Base-by-base conservation (phyloP, 2,329 filamentous ascomycete species). In the Sporothrix protearum region DNA sequence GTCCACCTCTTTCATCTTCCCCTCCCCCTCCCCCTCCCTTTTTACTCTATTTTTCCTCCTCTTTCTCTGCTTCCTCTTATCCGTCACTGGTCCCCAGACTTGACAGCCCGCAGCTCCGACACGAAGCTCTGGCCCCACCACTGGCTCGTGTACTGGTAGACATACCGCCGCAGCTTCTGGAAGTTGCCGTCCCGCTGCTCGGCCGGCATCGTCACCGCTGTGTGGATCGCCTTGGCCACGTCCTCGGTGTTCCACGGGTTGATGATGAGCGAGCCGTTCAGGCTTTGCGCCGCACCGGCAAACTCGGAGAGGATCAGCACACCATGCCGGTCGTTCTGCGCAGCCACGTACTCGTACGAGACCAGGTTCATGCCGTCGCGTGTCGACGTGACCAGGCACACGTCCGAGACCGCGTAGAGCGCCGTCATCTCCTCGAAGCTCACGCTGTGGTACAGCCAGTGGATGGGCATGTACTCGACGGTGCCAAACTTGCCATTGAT, bases 241-340 rank as follows among this genome's bases (percentile, higher is more conserved):
- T 98, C 95, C 79, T 97, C 94, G 0, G 94, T 97, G 80, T 98
- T 98, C 96, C 96, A 99, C 0, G 96, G 96, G 81, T 99, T 99
- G 78, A 98, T 93, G 70, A 98, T 94, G 68, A 98, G 85, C 76
- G 92, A 94, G 73, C 95, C 95, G 76, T 97, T 97, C 72, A 99
- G 86, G 74, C 92, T 96, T 81, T 98, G 96, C 0, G 96, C 95
- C 8, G 96, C 96, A 57, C 96, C 96, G 0, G 96, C 94, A 79
- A 99, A 98, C 80, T 99, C 96, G 64, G 94, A 97, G 42, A 99
- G 88, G 71, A 99, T 94, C 88, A 99, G 91, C 73, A 93, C 91
- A 72, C 96, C 96, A 79, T 98, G 93, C 68, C 93, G 91, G 78
- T 96, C 90, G 76, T 92, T 88, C 79, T 99, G 95, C 2, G 92